Conservation (phyloP, 768 basidiomycete species). For the Suillus plorans region DNA sequence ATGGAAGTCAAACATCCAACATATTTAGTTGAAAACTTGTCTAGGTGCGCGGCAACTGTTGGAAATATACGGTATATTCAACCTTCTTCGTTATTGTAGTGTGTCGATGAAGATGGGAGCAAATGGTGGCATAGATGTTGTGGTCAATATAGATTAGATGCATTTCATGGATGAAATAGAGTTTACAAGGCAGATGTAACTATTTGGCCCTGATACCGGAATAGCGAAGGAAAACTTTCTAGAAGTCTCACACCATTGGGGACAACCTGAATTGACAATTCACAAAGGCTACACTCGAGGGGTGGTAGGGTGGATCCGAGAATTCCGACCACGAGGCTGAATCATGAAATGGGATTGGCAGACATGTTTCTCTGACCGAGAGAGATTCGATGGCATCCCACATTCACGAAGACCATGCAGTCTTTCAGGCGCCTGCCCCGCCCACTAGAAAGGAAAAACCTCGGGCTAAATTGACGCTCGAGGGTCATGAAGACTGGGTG, state of each 20-base stretch:
- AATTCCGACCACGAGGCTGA: background rate
- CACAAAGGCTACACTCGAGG: background rate
- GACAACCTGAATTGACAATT: background rate
- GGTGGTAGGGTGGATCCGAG: background rate
- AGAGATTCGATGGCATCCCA: background rate
- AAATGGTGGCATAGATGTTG: slow-evolving; percentile 46
- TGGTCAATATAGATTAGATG: slow-evolving; percentile 33
- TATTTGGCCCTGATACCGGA: background rate
- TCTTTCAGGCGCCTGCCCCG: background rate
- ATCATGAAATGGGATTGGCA: background rate
- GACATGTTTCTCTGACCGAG: background rate
- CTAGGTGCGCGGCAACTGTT: slow-evolving; percentile 46
- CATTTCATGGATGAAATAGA: background rate
- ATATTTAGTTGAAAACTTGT: slow-evolving; percentile 72
- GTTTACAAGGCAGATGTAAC: background rate
- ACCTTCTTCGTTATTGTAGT: slow-evolving; percentile 9
- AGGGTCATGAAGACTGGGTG: background rate
- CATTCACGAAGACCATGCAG: background rate
- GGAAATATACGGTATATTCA: slow-evolving; percentile 4
- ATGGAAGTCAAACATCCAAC: slow-evolving; percentile 63
- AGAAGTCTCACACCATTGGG: background rate
- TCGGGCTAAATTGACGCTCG: background rate
- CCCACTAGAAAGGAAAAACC: background rate
- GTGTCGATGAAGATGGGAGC: slow-evolving; percentile 29
- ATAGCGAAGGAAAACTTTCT: background rate